These are phyloP conservation scores for Solanum gandarillasii DNA, from an alignment of 257 asterid species.

Conservation along the genomic window DNA sequence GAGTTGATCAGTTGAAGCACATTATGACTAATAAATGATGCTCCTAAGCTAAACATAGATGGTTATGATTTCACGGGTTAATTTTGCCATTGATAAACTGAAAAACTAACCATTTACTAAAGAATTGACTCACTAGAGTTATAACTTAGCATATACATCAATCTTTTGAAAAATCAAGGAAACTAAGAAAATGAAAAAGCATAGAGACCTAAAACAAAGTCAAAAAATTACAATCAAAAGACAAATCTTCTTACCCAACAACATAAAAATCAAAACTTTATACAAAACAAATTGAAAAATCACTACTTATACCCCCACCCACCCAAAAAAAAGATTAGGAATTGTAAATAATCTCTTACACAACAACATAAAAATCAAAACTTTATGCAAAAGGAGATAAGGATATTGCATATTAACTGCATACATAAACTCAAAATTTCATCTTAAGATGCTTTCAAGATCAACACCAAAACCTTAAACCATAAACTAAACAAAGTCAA, in stretches of 20 bases:
- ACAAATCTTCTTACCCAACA: not conserved
- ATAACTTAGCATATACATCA: not conserved
- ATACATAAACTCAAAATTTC: not conserved
- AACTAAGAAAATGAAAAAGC: not conserved
- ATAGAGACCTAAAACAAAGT: not conserved
- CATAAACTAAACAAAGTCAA: not conserved
- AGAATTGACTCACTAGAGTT: not conserved
- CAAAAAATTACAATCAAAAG: not conserved
- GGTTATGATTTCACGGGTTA: not conserved
- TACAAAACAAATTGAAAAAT: not conserved
- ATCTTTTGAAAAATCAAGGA: not conserved
- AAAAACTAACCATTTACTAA: not conserved
- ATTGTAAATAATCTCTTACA: not conserved
- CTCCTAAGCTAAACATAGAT: not conserved
- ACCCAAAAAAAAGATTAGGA: not conserved
- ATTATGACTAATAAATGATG: not conserved
- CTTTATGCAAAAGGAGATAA: not conserved
- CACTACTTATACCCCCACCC: not conserved
- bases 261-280: not conserved
- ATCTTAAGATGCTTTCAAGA: not conserved
- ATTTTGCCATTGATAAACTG: not conserved
- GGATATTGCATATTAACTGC: not conserved
- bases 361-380: not conserved
- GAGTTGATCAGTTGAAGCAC: not conserved
- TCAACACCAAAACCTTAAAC: not conserved